Conservation (phyloP, 2,329 filamentous ascomycete genomes). For the Scedosporium dehoogii region DNA sequence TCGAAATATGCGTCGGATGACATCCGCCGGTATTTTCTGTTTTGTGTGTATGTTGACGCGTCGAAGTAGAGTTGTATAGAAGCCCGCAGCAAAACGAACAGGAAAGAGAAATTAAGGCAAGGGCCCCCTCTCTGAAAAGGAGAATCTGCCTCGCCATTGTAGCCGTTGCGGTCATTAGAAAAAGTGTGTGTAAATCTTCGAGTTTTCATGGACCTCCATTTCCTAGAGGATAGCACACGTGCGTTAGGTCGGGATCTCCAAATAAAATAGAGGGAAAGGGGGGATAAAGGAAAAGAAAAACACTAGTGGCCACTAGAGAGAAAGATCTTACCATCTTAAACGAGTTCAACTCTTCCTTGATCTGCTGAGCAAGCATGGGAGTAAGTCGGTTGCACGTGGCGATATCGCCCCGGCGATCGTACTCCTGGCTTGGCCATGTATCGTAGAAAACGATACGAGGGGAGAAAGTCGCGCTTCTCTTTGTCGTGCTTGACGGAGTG, state of each 20-base stretch:
- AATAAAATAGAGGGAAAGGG: no score
- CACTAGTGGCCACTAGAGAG: no score
- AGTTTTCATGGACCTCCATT: conserved; percentile 99
- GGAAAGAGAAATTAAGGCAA: conserved; percentile 7
- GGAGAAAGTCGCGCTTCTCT: conserved; percentile 67
- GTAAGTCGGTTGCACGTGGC: conserved; percentile 97
- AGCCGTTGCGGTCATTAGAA: conserved; percentile 57
- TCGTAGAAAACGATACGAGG: conserved; percentile 92
- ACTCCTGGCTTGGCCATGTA: conserved; percentile 91
- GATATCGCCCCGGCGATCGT: conserved; percentile 90
- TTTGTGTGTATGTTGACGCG: neutral
- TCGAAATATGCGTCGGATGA: neutral
- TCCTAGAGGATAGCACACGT: conserved; percentile 48
- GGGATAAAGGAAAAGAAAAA: neutral
- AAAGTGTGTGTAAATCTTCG: conserved; percentile 99
- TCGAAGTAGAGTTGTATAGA: neutral
- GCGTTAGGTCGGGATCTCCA: conserved; percentile 27
- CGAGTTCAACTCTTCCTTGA: conserved; percentile 97
- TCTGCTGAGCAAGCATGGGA: conserved; percentile 94
- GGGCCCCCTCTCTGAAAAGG: neutral
- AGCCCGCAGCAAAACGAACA: conserved; percentile 16
- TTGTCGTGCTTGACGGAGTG: conserved; percentile 60
- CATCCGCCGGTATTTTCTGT: neutral
- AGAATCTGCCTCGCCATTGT: conserved; percentile 13
- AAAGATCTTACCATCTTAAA: conserved; percentile 70